Base-by-base conservation (phyloP, 2,329 filamentous ascomycete species). In the Lasiodiplodia hormozganensis region DNA sequence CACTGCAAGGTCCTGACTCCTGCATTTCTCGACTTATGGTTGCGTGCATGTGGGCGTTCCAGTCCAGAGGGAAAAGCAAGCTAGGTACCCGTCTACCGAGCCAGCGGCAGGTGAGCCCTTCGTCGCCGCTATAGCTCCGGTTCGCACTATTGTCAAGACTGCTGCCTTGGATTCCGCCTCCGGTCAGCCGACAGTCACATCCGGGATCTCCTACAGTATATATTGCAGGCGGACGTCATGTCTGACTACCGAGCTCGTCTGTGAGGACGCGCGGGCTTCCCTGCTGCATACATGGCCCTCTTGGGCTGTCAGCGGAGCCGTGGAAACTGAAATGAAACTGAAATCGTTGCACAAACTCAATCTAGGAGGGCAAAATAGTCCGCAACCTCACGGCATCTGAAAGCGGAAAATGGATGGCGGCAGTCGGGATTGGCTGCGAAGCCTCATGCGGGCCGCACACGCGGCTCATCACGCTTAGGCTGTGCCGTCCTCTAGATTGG, bases 401-500 rank as follows among this genome's bases (percentile, higher is more conserved):
- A 64, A 64, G 10, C 40, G 60, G 60, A 64, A 52, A 64, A 64
- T 64, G 47, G 60, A 25, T 34, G 18, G 34, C 28, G 2, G 47
- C 12, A 47, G 60, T 52, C 21, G 14, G 60, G 40, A 52, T 64
- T 64, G 60, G 60, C 28, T 21, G 43, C n/a, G 18, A n/a, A 25
- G 43, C 60, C 31, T 52, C 14, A 25, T 16, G 34, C 28, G 60
- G 43, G 28, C 60, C 28, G 60, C 28, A 38, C 28, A 12, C 47
- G 21, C 47, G 47, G 43, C 31, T 34, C 31, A 47, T 38, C 28
- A n/a, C 34, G 47, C 60, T 64, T 38, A 52, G 28, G 43, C 7
- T 10, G 60, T 28, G 31, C 52, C 60, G 51, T 36, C 28, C 38
- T 52, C 43, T 47, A 47, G 60, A 64, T 64, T 64, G 60, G 60